phyloP scores from a whole-genome alignment of 805 yeast species.

The Sugiyamaella americana region DNA sequence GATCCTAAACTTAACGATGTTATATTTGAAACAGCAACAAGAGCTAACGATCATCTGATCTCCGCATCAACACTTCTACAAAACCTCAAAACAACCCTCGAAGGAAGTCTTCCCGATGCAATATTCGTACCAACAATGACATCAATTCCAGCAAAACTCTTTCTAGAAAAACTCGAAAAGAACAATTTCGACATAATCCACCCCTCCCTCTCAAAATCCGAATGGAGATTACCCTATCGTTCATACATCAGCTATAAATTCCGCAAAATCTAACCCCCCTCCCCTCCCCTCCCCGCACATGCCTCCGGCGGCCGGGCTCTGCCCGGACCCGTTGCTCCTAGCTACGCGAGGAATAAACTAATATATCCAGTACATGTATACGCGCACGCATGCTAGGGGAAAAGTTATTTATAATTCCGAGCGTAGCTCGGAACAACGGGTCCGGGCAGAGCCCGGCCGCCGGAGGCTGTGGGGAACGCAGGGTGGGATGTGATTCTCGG shows the following conservation, averaged over 20 bases:
- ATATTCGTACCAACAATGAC: conserved; percentile 62
- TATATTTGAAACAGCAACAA: conserved; percentile 61
- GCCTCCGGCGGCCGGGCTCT: neutral
- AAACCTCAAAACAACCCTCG: conserved; percentile 36
- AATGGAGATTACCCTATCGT: conserved; percentile 63
- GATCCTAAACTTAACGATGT: conserved; percentile 44
- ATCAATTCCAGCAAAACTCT: conserved; percentile 59
- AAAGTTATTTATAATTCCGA: too few relatives aligned
- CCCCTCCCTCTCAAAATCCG: conserved; percentile 41
- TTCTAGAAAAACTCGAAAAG: conserved; percentile 53
- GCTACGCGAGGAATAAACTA: too few relatives aligned
- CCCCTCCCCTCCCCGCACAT: too few relatives aligned
- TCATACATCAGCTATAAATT: conserved; percentile 44
- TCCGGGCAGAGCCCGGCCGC: too few relatives aligned
- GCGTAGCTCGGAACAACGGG: too few relatives aligned
- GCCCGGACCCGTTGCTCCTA: too few relatives aligned
- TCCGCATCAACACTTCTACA: conserved; percentile 56
- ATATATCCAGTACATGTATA: too few relatives aligned
- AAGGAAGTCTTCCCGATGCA: conserved; percentile 43
- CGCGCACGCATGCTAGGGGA: too few relatives aligned
- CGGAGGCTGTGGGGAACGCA: too few relatives aligned
- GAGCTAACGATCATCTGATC: conserved; percentile 74
- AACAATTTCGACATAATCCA: conserved; percentile 56
- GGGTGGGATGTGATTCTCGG: too few relatives aligned
- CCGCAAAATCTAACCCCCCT: conserved; percentile 32